A percentile compares a stretch with the other conserved stretches of the same genome.
Conservation (phyloP, 805 yeast genomes). For the Jamesozyma lodderae region DNA sequence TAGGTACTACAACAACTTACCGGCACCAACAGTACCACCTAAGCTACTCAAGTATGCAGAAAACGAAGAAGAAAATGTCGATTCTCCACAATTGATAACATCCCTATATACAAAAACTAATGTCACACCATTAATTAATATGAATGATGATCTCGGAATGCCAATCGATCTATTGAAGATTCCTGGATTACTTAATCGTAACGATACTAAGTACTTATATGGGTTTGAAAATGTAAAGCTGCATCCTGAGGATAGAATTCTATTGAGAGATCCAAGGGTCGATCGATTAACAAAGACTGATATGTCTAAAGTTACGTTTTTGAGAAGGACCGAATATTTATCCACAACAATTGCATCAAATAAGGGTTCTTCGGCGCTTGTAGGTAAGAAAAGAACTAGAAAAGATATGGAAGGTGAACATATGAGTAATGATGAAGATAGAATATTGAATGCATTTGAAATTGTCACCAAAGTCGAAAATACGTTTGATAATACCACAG, state of each 20-base stretch:
- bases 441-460: slow-evolving; percentile 20
- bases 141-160: slow-evolving; percentile 65
- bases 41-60: slow-evolving; percentile 53
- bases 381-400: slow-evolving; percentile 26
- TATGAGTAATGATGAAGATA: slow-evolving; percentile 21
- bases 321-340: slow-evolving; percentile 91
- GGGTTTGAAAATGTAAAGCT: slow-evolving; percentile 38
- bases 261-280: slow-evolving; percentile 70
- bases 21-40: slow-evolving; percentile 91
- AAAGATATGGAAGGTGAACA: slow-evolving; percentile 15
- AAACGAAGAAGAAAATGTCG: slow-evolving; percentile 35
- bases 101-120: slow-evolving; percentile 69
- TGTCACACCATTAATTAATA: slow-evolving; percentile 49
- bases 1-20: slow-evolving; percentile 77
- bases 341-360: slow-evolving; percentile 39
- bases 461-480: slow-evolving; percentile 47
- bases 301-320: slow-evolving; percentile 50
- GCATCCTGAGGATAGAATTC: slow-evolving; percentile 67
- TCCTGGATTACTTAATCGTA: slow-evolving; percentile 59
- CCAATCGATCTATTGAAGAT: slow-evolving; percentile 60
- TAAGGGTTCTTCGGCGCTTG: slow-evolving; percentile 7
- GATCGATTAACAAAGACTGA: slow-evolving; percentile 31
- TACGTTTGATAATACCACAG: slow-evolving; percentile 54
- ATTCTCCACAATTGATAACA: slow-evolving; percentile 50
- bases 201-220: slow-evolving; percentile 39